These are phyloP conservation scores for Glutinoglossum americanum DNA, from an alignment of 495 filamentous ascomycete genomes.

Conservation along the genomic window DNA sequence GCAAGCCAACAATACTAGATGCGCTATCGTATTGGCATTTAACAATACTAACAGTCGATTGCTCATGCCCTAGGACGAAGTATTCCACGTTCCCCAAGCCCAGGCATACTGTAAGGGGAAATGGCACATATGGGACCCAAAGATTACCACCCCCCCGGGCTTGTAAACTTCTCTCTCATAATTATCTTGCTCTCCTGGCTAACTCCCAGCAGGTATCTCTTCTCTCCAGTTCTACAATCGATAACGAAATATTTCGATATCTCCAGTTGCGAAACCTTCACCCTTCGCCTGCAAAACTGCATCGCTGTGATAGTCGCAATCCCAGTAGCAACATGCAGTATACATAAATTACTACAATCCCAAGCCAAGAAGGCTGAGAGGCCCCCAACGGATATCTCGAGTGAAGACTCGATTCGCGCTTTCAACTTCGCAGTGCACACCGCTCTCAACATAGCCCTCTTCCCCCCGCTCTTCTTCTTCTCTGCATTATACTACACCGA, in stretches of 20 bases:
- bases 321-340: neutral
- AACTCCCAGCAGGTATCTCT: neutral
- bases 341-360: neutral
- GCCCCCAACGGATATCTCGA: neutral
- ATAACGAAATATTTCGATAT: neutral
- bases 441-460: constrained; percentile 48
- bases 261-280: neutral
- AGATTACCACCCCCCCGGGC: constrained; percentile 89
- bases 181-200: neutral
- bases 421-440: neutral
- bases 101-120: constrained; percentile 60
- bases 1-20: neutral
- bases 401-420: neutral
- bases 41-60: constrained; percentile 8
- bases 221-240: neutral
- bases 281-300: neutral
- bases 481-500: constrained; percentile 89
- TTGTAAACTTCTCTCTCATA: constrained; percentile 29
- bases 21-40: neutral
- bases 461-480: constrained; percentile 89
- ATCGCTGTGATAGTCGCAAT: neutral
- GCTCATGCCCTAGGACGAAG: constrained; percentile 45
- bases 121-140: constrained; percentile 73
- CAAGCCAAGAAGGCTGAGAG: neutral
- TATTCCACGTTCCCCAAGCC: constrained; percentile 87